Conservation (phyloP, 1,284 basidiomycete genomes). For the Vanrija humicola region DNA sequence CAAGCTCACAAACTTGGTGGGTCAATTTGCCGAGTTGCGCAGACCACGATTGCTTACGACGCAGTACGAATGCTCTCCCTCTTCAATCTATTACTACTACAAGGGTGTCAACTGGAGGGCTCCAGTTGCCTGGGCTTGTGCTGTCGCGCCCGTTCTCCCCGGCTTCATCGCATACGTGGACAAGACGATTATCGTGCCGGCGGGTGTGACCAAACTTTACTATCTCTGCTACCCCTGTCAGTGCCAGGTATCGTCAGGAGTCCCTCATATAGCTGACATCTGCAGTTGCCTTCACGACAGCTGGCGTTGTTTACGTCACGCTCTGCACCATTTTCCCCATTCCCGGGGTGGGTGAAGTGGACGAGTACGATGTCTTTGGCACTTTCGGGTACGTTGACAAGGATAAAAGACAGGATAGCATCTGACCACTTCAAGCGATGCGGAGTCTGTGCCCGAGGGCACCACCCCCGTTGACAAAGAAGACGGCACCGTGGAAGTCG, state of each 20-base stretch:
- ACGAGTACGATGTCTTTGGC: slow-evolving; percentile 37
- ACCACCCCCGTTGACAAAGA: too few species aligned
- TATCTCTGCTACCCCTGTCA: slow-evolving; percentile 32
- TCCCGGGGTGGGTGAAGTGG: slow-evolving; percentile 26
- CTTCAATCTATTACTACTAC: slow-evolving; percentile 33
- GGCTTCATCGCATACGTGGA: slow-evolving; percentile 41
- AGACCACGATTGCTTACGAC: not conserved
- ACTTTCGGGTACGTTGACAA: slow-evolving; percentile 25
- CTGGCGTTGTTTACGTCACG: slow-evolving; percentile 30
- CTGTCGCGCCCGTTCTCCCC: slow-evolving; percentile 43
- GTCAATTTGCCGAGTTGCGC: slow-evolving; percentile 1
- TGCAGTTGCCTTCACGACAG: slow-evolving; percentile 39
- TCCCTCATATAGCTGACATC: not conserved
- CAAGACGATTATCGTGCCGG: slow-evolving; percentile 27
- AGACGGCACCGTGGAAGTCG: too few species aligned
- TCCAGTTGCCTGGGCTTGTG: slow-evolving; percentile 42
- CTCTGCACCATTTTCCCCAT: slow-evolving; percentile 36
- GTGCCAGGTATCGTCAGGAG: slow-evolving; percentile 15
- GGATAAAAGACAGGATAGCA: too few species aligned
- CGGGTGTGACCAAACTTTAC: slow-evolving; percentile 35
- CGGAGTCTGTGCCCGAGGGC: too few species aligned
- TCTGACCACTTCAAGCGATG: too few species aligned
- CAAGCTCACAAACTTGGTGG: slow-evolving; percentile 40
- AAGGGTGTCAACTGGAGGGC: slow-evolving; percentile 48
- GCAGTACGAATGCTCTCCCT: slow-evolving; percentile 22